phyloP scores from a whole-genome alignment of 2,329 filamentous ascomycete genomes.

The Trichoderma arundinaceum region DNA sequence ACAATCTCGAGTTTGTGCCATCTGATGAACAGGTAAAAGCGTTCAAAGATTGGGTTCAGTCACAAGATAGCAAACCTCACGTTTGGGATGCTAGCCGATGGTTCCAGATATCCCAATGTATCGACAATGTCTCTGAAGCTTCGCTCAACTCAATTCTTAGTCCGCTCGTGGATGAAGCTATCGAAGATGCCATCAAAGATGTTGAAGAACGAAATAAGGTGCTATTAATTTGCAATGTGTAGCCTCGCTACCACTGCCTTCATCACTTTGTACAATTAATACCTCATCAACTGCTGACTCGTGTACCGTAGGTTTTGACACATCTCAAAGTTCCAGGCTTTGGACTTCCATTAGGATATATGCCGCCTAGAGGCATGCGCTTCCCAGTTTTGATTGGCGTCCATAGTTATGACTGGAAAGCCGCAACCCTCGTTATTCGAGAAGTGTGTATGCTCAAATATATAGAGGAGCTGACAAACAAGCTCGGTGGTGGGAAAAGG shows the following conservation, averaged over 20 bases:
- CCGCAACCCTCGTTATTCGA: constrained; percentile 40
- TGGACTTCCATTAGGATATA: constrained; percentile 37
- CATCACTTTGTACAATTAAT: too few relatives aligned
- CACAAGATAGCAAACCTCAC: background rate
- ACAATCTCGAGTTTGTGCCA: background rate
- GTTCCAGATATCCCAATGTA: background rate
- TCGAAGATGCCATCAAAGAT: background rate
- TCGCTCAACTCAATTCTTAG: background rate
- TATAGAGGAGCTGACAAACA: constrained; percentile 45
- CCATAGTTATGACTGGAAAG: constrained; percentile 35
- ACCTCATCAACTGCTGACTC: background rate
- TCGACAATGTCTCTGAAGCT: background rate
- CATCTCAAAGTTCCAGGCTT: constrained; percentile 36
- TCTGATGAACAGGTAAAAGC: background rate
- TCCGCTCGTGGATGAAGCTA: background rate
- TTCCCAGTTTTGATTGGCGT: constrained; percentile 38
- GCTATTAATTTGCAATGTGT: background rate
- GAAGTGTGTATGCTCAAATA: constrained; percentile 44
- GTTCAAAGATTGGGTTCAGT: constrained; percentile 18
- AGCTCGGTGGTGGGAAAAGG: constrained; percentile 46
- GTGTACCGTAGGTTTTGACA: background rate
- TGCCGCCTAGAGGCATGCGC: background rate
- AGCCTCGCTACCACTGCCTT: too few relatives aligned
- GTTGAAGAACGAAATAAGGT: constrained; percentile 5
- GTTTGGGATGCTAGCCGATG: constrained; percentile 1